Percentiles rank a stretch among this genome's conserved stretches.
Evolutionary conservation across 1,139 yeast species (phyloP).

Genomic region (Hyphopichia pseudoburtonii): DNA sequence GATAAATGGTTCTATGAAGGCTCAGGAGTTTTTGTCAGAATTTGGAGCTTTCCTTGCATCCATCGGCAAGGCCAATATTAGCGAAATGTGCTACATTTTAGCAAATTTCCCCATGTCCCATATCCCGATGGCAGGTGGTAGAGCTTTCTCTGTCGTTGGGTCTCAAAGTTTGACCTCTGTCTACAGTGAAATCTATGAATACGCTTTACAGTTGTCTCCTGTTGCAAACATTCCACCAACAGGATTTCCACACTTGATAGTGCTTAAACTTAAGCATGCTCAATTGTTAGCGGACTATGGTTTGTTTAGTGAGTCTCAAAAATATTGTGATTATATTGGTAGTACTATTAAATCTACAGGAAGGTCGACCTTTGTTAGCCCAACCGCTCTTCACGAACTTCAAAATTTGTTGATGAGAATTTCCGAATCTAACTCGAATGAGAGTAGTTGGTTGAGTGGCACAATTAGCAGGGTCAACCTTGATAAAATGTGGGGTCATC

Average conservation of each 20-base stretch:
- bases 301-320: conserved; percentile 53
- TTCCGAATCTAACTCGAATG: conserved; percentile 41
- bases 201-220: conserved; percentile 33
- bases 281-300: conserved; percentile 66
- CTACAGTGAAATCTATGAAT: conserved; percentile 76
- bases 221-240: conserved; percentile 17
- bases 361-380: conserved; percentile 39
- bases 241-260: conserved; percentile 55
- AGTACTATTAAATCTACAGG: conserved; percentile 41
- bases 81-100: conserved; percentile 48
- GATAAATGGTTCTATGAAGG: conserved; percentile 37
- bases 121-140: conserved; percentile 20
- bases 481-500: conserved; percentile 84
- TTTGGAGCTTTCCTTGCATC: conserved; percentile 49
- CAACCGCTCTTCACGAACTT: conserved; percentile 33
- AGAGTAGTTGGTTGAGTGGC: conserved; percentile 59
- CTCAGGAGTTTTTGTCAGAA: conserved; percentile 46
- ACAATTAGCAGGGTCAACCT: conserved; percentile 73
- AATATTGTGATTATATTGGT: conserved; percentile 54
- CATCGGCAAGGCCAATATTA: conserved; percentile 37
- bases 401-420: conserved; percentile 44
- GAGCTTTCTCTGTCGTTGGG: conserved; percentile 27
- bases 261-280: conserved; percentile 63
- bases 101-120: conserved; percentile 48
- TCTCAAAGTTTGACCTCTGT: conserved; percentile 25